Evolutionary conservation across 78 protist genomes (phyloP).

Genomic region (Cavenderia fasciculata): DNA sequence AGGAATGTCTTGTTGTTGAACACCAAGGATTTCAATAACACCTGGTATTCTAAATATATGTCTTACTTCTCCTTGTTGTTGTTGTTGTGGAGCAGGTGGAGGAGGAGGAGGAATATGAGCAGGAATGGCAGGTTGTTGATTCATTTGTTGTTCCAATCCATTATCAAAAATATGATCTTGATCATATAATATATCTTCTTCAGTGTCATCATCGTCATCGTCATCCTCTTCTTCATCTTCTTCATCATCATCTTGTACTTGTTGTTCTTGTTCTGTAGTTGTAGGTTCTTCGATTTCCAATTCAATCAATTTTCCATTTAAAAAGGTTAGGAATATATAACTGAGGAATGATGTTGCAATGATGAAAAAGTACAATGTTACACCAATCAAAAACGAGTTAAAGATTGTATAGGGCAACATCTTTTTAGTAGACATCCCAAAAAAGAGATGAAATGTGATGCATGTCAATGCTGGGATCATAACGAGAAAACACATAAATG

Average conservation of each 20-base stretch:
- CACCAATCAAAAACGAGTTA: slow-evolving; percentile 18
- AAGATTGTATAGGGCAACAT: not conserved
- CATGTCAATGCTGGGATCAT: slow-evolving; percentile 31
- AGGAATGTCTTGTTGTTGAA: no score
- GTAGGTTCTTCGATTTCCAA: slow-evolving; percentile 38
- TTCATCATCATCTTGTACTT: not conserved
- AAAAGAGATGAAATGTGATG: slow-evolving; percentile 24
- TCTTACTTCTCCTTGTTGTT: slow-evolving; percentile 9
- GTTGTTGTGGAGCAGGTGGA: not conserved
- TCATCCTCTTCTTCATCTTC: not conserved
- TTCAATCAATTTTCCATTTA: slow-evolving; percentile 20
- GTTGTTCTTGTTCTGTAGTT: not conserved
- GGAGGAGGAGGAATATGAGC: not conserved
- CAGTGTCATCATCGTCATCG: not conserved
- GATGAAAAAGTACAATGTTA: slow-evolving; percentile 45
- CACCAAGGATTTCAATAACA: slow-evolving; percentile 27
- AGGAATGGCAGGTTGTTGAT: not conserved
- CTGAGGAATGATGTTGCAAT: not conserved
- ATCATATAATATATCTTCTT: not conserved
- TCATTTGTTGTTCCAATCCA: not conserved
- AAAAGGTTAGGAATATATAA: slow-evolving; percentile 13
- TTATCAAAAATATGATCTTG: not conserved
- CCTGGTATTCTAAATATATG: slow-evolving; percentile 58
- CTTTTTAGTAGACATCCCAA: not conserved
- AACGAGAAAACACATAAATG: slow-evolving; percentile 38